Base-by-base conservation (phyloP, 345 rosid genomes). In the Moringa oleifera region DNA sequence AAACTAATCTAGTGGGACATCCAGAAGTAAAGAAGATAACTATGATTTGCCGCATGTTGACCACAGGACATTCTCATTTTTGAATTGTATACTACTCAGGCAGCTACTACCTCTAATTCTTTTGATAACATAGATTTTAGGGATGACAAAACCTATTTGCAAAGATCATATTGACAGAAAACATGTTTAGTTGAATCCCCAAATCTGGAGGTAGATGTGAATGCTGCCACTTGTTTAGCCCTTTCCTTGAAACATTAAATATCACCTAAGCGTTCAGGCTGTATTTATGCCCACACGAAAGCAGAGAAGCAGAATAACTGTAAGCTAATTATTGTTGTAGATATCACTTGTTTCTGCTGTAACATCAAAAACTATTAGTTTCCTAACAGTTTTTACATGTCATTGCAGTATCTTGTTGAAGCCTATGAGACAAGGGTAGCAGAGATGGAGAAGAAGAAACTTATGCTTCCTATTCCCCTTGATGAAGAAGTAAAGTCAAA, bases 371-470 rank as follows among this genome's bases (percentile, higher is more conserved):
- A 16, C 23, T 47, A 17, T 57, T n/a, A 20, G 28, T 36, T 37
- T 51, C 25, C 61, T 65, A 20, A 21, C 22, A 28, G 53, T 56
- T 18, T 50, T 68, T 70, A 21, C 57, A 18, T 33, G 1, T 53
- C 17, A 23, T 57, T 64, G 24, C 84, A 93, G 97, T 90, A 86
- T 73, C 91, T 94, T 1, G 96, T 83, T 68, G 97, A 85, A 74
- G 86, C 99, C 21, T 94, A 85, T 2, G 96, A 94, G 79, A 81
- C 84, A 0, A 59, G 80, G 52, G 89, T 82, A 65, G 91, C 95
- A 17, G 92, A 86, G 19, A 54, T 68, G 12, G 95, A 88, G 74
- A 94, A 90, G 81, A 90, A 82, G 85, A 85, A 85, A 59, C 80
- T 90, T 25, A 62, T 75, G 81, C 79, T 31, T 53, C 94, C 90